Base-by-base conservation (phyloP, 192 early-diverging fungal species). In the Coemansia sp. region DNA sequence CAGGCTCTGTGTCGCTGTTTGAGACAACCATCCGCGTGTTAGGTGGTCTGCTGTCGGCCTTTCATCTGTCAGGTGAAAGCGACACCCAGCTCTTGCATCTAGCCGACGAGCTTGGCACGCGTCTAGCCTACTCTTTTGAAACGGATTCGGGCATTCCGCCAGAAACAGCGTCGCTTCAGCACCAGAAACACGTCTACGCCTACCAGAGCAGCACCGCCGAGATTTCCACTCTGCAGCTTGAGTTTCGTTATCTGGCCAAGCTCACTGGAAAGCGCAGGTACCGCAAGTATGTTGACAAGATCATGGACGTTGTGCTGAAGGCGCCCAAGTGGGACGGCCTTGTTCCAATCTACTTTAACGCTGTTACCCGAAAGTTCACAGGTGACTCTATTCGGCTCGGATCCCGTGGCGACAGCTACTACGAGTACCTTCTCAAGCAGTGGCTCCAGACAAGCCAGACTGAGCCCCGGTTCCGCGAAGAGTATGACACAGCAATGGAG, bases 401-500 rank as follows among this genome's bases (percentile, higher is more conserved):
- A 7, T 79, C 67, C 19, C 65, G 69, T 18, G 94, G 94, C 21
- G 96, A 98, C 53, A 93, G 92, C 64, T 98, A 95, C 68, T 98
- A 98, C 82, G 94, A 98, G 86, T 98, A 98, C 75, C 83, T 93
- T 54, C 86, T 91, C 23, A 98, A 98, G 75, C 94, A 96, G 73
- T 94, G 91, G 54, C 75, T 96, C 4, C 87, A 91, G 64, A n/a
- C n/a, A n/a, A 79, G 85, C 54, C 75, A 84, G 49, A 83, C 74
- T 9, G 89, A 93, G 63, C 49, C 73, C 10, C 71, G 85, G 39
- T 94, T 88, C 77, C 88, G 83, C 32, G 70, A 84, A 9, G 89
- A 89, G 80, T 96, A 91, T 61, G 84, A 87, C 52, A 70, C 83
- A 26, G 79, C 92, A 0, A 68, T 89, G 0, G 75, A 79, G 7